Percentiles rank a stretch among this genome's conserved stretches.
phyloP scores from a whole-genome alignment of 805 yeast species.

The Ogataea saltuana region DNA sequence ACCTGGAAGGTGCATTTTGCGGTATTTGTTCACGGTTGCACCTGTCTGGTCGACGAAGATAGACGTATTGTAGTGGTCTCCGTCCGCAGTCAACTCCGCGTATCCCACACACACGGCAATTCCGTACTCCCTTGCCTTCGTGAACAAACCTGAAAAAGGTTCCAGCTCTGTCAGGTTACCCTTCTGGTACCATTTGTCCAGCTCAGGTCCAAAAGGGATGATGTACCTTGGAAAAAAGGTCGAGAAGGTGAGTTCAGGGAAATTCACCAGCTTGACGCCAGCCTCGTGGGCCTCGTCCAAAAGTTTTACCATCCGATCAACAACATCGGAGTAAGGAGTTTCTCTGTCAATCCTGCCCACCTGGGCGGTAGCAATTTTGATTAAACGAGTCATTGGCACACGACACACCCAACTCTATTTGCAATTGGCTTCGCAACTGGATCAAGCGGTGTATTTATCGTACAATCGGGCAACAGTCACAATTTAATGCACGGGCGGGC shows the following conservation, averaged over 20 bases:
- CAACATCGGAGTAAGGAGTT: conserved; percentile 34
- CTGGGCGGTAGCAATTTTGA: conserved; percentile 34
- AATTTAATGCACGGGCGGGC: no score
- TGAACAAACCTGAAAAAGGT: conserved; percentile 37
- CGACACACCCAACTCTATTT: no score
- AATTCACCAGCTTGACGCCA: conserved; percentile 38
- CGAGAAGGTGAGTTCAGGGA: conserved; percentile 39
- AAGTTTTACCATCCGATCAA: conserved; percentile 29
- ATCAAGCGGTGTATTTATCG: not conserved
- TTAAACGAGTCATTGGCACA: conserved; percentile 9
- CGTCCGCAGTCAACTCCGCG: conserved; percentile 41
- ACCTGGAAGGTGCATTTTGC: conserved; percentile 42
- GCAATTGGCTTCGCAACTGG: no score
- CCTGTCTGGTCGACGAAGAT: conserved; percentile 37
- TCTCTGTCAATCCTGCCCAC: conserved; percentile 36
- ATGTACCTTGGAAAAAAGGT: conserved; percentile 40
- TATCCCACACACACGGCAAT: conserved; percentile 40
- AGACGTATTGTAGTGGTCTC: conserved; percentile 38
- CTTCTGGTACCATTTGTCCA: conserved; percentile 37
- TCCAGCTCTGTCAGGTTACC: conserved; percentile 36
- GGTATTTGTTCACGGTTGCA: conserved; percentile 33
- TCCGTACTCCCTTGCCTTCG: conserved; percentile 30
- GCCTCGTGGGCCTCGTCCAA: conserved; percentile 20
- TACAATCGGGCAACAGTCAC: not conserved
- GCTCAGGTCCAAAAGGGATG: conserved; percentile 36